Conservation (phyloP, 225 moss, liverwort and hornwort species). For the Marchantia paleacea region DNA sequence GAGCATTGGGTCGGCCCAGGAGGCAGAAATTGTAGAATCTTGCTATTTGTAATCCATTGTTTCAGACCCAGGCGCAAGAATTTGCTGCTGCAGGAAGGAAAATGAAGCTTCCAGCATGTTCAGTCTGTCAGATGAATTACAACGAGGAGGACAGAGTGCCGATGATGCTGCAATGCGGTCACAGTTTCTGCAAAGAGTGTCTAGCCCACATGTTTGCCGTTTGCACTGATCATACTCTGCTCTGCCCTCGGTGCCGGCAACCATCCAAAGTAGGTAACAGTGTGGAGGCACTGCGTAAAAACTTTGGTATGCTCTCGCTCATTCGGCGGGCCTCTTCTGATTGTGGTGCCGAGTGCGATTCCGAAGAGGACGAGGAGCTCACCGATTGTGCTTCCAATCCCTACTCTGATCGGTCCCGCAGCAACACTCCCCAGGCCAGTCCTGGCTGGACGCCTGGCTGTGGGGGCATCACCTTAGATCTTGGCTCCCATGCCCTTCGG, state of each 20-base stretch:
- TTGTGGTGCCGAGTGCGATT: constrained; percentile 47
- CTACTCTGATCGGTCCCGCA: constrained; percentile 46
- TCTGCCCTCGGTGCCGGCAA: constrained; percentile 49
- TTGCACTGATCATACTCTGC: constrained; percentile 48
- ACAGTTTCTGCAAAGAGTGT: constrained; percentile 57
- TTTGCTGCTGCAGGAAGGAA: constrained; percentile 12
- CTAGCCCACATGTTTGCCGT: constrained; percentile 50
- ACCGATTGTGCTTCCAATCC: constrained; percentile 44
- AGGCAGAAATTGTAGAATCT: constrained; percentile 1
- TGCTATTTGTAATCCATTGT: constrained; percentile 11
- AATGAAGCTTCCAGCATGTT: constrained; percentile 55
- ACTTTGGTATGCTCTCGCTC: constrained; percentile 50
- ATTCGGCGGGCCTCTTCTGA: constrained; percentile 45
- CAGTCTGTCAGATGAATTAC: constrained; percentile 50
- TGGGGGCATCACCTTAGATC: constrained; percentile 40
- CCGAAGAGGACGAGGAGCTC: constrained; percentile 50
- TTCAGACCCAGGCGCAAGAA: not conserved
- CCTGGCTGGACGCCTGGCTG: constrained; percentile 48
- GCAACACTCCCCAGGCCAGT: constrained; percentile 54
- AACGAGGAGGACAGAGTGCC: constrained; percentile 52
- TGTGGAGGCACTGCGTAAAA: constrained; percentile 52
- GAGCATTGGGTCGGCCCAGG: not conserved
- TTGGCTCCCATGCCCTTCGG: constrained; percentile 46
- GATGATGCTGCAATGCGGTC: constrained; percentile 57
- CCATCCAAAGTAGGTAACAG: constrained; percentile 55